Conservation (phyloP, 805 yeast genomes). For the Zygotorulaspora chibaensis region DNA sequence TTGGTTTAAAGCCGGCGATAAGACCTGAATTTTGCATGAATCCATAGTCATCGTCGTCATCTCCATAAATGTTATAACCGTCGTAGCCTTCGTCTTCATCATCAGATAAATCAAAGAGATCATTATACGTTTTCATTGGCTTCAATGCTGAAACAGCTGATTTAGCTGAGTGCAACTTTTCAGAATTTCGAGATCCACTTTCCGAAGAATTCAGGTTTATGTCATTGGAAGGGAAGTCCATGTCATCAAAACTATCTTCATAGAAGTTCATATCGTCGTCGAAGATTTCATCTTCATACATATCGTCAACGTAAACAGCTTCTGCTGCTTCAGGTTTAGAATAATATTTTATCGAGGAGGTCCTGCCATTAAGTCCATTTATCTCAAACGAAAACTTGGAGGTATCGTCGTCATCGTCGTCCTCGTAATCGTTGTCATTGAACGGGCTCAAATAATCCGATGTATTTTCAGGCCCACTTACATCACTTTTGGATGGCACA, state of each 20-base stretch:
- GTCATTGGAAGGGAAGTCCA: constrained; percentile 34
- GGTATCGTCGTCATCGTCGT: constrained; percentile 23
- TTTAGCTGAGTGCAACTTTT: background rate
- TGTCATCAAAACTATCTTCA: constrained; percentile 27
- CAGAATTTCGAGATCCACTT: constrained; percentile 1
- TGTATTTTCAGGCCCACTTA: background rate
- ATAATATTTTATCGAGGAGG: constrained; percentile 51
- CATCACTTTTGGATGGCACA: background rate
- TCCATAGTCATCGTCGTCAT: constrained; percentile 18
- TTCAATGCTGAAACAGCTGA: constrained; percentile 2
- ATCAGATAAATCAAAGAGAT: constrained; percentile 27
- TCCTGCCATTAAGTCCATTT: constrained; percentile 44
- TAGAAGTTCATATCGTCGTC: constrained; percentile 41
- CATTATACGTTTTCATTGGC: constrained; percentile 19
- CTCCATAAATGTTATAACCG: background rate
- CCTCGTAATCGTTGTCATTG: constrained; percentile 9
- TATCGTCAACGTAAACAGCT: constrained; percentile 39
- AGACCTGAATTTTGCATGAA: background rate
- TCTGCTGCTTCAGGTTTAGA: constrained; percentile 31
- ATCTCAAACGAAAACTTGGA: constrained; percentile 49
- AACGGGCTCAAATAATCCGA: constrained; percentile 10
- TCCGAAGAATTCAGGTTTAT: constrained; percentile 7
- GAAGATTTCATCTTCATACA: constrained; percentile 39
- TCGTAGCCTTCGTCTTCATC: constrained; percentile 11
- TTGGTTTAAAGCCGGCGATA: background rate